phyloP scores from a whole-genome alignment of 2,329 filamentous ascomycete genomes.

The Fusarium liriodendri region DNA sequence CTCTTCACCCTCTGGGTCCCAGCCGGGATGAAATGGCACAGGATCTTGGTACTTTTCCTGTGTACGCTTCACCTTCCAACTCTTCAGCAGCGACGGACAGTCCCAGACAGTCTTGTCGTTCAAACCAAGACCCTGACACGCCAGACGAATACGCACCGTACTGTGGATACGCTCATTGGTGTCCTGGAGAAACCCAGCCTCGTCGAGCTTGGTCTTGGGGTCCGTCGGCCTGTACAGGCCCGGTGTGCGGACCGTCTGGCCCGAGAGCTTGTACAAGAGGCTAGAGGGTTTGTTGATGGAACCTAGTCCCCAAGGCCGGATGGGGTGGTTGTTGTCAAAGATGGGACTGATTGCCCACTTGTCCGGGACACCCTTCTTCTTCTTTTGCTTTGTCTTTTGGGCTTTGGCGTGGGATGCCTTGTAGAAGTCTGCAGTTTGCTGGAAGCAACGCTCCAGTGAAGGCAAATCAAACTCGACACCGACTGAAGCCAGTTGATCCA shows the following conservation, averaged over 20 bases:
- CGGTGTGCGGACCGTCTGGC: conserved; percentile 57
- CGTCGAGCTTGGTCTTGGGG: conserved; percentile 51
- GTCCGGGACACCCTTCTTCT: conserved; percentile 14
- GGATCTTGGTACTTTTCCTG: conserved; percentile 49
- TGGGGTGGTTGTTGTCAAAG: conserved; percentile 58
- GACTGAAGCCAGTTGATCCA: conserved; percentile 65
- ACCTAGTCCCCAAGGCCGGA: conserved; percentile 62
- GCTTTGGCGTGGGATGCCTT: conserved; percentile 25
- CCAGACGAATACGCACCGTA: conserved; percentile 64
- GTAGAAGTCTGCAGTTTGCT: conserved; percentile 49
- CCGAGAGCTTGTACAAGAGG: conserved; percentile 57
- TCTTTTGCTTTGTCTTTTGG: conserved; percentile 28
- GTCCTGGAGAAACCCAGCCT: conserved; percentile 56
- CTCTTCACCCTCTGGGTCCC: conserved; percentile 45
- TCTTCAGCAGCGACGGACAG: conserved; percentile 56
- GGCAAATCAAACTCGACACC: conserved; percentile 61
- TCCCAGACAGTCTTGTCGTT: conserved; percentile 62
- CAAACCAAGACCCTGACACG: conserved; percentile 60
- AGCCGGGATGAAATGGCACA: conserved; percentile 47
- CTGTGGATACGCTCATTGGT: conserved; percentile 68
- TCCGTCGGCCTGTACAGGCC: conserved; percentile 61
- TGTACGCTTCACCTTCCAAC: conserved; percentile 57
- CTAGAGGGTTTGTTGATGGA: conserved; percentile 54
- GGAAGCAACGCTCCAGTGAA: conserved; percentile 55
- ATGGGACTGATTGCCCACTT: conserved; percentile 62